Base-by-base conservation (phyloP, 2,329 filamentous ascomycete genomes). In the Delphinella strobiligena region DNA sequence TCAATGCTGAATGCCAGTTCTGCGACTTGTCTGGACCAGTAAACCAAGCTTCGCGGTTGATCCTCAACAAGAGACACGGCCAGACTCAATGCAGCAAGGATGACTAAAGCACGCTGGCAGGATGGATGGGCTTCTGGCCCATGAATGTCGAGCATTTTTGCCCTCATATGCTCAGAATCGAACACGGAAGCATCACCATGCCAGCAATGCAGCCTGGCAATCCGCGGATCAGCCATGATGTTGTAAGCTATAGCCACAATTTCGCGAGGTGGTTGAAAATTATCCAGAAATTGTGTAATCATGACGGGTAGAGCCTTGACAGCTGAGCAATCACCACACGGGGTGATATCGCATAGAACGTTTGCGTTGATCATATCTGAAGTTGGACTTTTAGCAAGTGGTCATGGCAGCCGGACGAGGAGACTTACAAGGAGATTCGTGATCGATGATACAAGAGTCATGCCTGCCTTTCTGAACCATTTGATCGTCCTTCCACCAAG, bases 161-260 rank as follows among this genome's bases (percentile, higher is more conserved):
- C 18, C 16, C 31, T 14, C 37, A 34, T 34, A 8, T 29, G 31
- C 11, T n/a, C 19, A 9, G 37, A 34, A 31, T 32, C 10, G 11
- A 37, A 42, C 5, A 17, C n/a, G 15, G 9, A 22, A 24, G 35
- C 14, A 33, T 39, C 37, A 14, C 36, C 16, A 27, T 41, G 42
- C 31, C 36, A 42, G 34, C 37, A 43, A 16, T 43, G 37, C 11
- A 31, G 31, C 4, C 31, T 42, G 27, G 41, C 31, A 37, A 39
- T 32, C 31, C 40, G 37, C 39, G 22, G 51, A 37, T 40, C 45
- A 34, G 44, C 41, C 24, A 56, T 38, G 22, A 56, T 53, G 46
- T 53, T 55, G 47, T 51, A 49, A 2, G 54, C 45, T 9, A 55
- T 11, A 1, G 51, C 55, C 30, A 58, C 34, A 14, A 54, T 45